phyloP scores from a whole-genome alignment of 2,329 filamentous ascomycete genomes.

The Penicillium sumatraense region DNA sequence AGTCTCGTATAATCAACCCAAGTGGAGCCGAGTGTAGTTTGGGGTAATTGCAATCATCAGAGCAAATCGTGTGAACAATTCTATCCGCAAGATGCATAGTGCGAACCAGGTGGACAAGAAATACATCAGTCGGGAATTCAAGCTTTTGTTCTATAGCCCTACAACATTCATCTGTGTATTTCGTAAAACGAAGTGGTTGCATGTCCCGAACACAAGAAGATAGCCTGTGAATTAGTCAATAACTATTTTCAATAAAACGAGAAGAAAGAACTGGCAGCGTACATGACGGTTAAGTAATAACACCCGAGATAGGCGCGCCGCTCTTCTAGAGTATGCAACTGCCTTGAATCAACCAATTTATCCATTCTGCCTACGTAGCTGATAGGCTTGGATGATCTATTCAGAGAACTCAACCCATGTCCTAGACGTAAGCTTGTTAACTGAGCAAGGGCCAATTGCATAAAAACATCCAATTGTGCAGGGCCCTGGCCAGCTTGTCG shows the following conservation, averaged over 20 bases:
- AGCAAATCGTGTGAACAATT: conserved; percentile 43
- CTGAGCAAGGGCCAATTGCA: conserved; percentile 55
- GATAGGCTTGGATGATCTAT: conserved; percentile 1
- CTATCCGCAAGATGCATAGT: conserved; percentile 58
- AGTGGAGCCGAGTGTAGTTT: conserved; percentile 20
- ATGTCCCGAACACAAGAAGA: conserved; percentile 45
- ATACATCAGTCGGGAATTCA: conserved; percentile 55
- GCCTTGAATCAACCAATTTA: conserved; percentile 27
- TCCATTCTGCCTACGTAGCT: background rate
- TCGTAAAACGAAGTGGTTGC: conserved; percentile 57
- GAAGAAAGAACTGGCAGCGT: conserved; percentile 26
- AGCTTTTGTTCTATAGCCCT: conserved; percentile 47
- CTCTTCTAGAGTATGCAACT: conserved; percentile 56
- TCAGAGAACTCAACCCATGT: conserved; percentile 9
- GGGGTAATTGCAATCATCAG: conserved; percentile 23
- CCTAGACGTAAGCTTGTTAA: conserved; percentile 54
- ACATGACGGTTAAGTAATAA: conserved; percentile 62
- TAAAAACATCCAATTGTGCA: conserved; percentile 56
- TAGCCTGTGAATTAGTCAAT: conserved; percentile 17
- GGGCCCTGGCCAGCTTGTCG: conserved; percentile 4
- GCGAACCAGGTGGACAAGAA: conserved; percentile 54
- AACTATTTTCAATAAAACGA: background rate
- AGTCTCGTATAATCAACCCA: conserved; percentile 46
- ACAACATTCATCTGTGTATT: conserved; percentile 59
- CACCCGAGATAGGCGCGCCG: conserved; percentile 57